Conservation (phyloP, 1,139 yeast species). For the Pichia sp. region DNA sequence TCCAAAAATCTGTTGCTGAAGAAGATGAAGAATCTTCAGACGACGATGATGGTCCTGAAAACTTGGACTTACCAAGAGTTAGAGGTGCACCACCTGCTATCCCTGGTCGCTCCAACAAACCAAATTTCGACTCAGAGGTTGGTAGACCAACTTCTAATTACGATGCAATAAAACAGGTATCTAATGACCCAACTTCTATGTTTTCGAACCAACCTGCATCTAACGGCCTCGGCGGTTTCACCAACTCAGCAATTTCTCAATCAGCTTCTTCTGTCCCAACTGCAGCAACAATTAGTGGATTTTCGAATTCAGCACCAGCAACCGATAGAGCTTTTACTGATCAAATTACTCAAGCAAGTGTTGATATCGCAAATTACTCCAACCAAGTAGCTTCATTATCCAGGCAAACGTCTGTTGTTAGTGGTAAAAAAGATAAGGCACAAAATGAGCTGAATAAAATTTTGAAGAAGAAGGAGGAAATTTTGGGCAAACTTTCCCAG, state of each 20-base stretch:
- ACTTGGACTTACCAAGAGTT: slow-evolving; percentile 24
- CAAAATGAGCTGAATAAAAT: slow-evolving; percentile 70
- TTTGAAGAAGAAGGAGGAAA: slow-evolving; percentile 60
- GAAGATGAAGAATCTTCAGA: slow-evolving; percentile 27
- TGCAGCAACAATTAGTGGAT: slow-evolving; percentile 17
- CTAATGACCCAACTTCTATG: slow-evolving; percentile 1
- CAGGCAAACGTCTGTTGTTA: slow-evolving; percentile 65
- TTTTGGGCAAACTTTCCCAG: slow-evolving; percentile 62
- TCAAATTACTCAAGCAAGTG: slow-evolving; percentile 70
- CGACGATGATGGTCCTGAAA: slow-evolving; percentile 34
- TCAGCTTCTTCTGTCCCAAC: slow-evolving; percentile 14
- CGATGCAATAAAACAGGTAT: slow-evolving; percentile 29
- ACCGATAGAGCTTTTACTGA: slow-evolving; percentile 43
- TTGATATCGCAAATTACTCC: slow-evolving; percentile 82
- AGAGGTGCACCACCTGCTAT: slow-evolving; percentile 30
- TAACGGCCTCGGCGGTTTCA: slow-evolving; percentile 11
- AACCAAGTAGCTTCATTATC: slow-evolving; percentile 79
- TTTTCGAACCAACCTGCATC: slow-evolving; percentile 20
- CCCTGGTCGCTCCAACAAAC: slow-evolving; percentile 34
- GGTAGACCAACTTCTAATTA: slow-evolving; percentile 27
- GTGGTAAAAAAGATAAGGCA: slow-evolving; percentile 68
- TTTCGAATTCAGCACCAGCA: slow-evolving; percentile 21
- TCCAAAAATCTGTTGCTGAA: slow-evolving; percentile 23
- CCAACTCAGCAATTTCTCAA: slow-evolving; percentile 10
- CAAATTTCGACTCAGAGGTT: slow-evolving; percentile 26